Conservation (phyloP, 192 early-diverging fungal genomes). For the Cladochytrium replicatum region DNA sequence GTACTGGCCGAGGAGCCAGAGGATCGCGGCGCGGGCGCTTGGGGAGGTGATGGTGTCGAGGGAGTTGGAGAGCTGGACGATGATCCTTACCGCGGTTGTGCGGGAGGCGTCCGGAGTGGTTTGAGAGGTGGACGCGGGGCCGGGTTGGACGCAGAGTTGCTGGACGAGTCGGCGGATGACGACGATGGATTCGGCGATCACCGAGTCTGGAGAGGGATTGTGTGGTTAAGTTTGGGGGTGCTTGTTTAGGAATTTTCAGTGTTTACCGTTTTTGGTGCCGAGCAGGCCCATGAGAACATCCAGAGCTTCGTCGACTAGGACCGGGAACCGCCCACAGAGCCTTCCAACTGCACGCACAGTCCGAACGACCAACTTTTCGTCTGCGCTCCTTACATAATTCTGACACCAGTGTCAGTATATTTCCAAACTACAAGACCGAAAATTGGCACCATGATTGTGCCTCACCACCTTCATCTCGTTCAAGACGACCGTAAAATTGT, state of each 20-base stretch:
- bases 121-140: slow-evolving; percentile 8
- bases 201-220: slow-evolving; percentile 39
- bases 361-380: slow-evolving; percentile 53
- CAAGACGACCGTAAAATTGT: slow-evolving; percentile 58
- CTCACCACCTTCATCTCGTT: slow-evolving; percentile 58
- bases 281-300: slow-evolving; percentile 18
- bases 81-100: too few species aligned
- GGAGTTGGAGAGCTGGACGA: slow-evolving; percentile 39
- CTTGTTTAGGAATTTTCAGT: neutral
- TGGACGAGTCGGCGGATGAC: slow-evolving; percentile 57
- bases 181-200: slow-evolving; percentile 66
- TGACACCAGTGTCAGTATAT: slow-evolving; percentile 10
- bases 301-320: slow-evolving; percentile 47
- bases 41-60: slow-evolving; percentile 58
- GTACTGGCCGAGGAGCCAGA: slow-evolving; percentile 84
- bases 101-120: slow-evolving; percentile 6
- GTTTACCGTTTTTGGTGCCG: slow-evolving; percentile 14
- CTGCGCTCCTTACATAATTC: slow-evolving; percentile 58
- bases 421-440: neutral
- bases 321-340: slow-evolving; percentile 2
- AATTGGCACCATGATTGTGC: neutral
- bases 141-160: slow-evolving; percentile 30
- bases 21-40: slow-evolving; percentile 70
- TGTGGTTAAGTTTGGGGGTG: neutral
- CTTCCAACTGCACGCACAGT: slow-evolving; percentile 44